Evolutionary conservation across 305 asterid species (phyloP), one percentile per base, ranked within the genome.

Genomic region (Fraxinus nigra): DNA sequence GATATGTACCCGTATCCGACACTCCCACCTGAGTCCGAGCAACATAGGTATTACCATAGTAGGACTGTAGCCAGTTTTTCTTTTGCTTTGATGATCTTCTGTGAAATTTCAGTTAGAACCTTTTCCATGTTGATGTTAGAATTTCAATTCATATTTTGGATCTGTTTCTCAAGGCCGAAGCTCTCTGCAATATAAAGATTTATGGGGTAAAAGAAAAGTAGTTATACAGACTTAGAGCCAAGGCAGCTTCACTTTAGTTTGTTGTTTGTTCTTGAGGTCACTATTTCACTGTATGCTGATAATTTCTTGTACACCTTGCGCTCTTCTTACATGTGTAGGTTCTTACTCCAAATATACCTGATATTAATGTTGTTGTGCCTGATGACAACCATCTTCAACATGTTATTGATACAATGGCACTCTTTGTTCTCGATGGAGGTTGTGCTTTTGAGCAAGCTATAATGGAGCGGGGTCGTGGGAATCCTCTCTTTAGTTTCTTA

Each of bases 401-500:
- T 85, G 90, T 95, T 51, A 92, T 95, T 82, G 97, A 95, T 89
- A 93, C 97, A 83, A 92, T 93, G 99, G 98, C 97, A 76, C 91
- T 95, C 54, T 90, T 92, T 88, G 97, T 95, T 88, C 99, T 95
- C 85, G 99, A 95, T 51, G 99, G 99, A 40, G 99, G 99, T 82
- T 95, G 99, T 89, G 94, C 97, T 80, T 95, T 95, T 87, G 99
- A 95, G 89, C 99, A 95, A 91, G 99, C 97, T 76, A 92, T 95
- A 89, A 93, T 95, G 98, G 99, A 95, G 87, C 86, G 97, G 75
- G 97, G 97, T 76, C 97, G 98, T 82, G 99, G 99, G 80, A 95
- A 92, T 86, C 90, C 94, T 83, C 85, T 92, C 33, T 95, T 95
- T 81, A 85, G 79, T 82, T 95, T 93, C 90, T 89, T 95, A 89